Conservation (phyloP, 2,329 filamentous ascomycete species). For the Epichloe scottii region DNA sequence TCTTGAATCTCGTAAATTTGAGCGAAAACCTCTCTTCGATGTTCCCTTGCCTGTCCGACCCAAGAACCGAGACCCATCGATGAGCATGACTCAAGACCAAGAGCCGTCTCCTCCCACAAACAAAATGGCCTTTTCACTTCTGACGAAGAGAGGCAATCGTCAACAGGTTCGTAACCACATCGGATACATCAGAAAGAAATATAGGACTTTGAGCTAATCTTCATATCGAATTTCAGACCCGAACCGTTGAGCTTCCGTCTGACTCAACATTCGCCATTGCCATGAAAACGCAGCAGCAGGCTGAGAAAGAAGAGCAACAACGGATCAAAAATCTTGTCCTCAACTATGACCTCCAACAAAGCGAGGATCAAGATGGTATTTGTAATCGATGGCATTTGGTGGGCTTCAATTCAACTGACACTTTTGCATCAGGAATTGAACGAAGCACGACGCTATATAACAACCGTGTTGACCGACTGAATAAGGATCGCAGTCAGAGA, state of each 20-base stretch:
- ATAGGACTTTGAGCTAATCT: not conserved
- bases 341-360: slow-evolving; percentile 87
- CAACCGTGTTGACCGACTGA: slow-evolving; percentile 42
- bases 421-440: slow-evolving; percentile 32
- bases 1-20: slow-evolving; percentile 87
- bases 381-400: not conserved
- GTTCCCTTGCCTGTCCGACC: slow-evolving; percentile 87
- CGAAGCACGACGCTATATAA: slow-evolving; percentile 35
- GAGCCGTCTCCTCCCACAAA: slow-evolving; percentile 14
- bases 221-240: slow-evolving; percentile 46
- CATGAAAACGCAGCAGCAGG: slow-evolving; percentile 91
- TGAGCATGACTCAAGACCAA: slow-evolving; percentile 16
- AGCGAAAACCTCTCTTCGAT: slow-evolving; percentile 88
- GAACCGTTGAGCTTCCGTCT: slow-evolving; percentile 76
- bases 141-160: slow-evolving; percentile 92
- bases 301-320: slow-evolving; percentile 90
- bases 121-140: slow-evolving; percentile 93
- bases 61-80: slow-evolving; percentile 47
- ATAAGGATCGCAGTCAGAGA: slow-evolving; percentile 62
- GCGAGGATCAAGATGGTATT: slow-evolving; percentile 68
- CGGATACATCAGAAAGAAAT: not conserved
- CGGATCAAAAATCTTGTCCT: slow-evolving; percentile 96
- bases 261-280: slow-evolving; percentile 92
- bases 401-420: not conserved
- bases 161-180: slow-evolving; percentile 53